A percentile compares a stretch with the other conserved stretches of the same genome.
These are phyloP conservation scores for Talaromyces sp. DNA, from an alignment of 2,329 filamentous ascomycete genomes.

Conservation along the genomic window DNA sequence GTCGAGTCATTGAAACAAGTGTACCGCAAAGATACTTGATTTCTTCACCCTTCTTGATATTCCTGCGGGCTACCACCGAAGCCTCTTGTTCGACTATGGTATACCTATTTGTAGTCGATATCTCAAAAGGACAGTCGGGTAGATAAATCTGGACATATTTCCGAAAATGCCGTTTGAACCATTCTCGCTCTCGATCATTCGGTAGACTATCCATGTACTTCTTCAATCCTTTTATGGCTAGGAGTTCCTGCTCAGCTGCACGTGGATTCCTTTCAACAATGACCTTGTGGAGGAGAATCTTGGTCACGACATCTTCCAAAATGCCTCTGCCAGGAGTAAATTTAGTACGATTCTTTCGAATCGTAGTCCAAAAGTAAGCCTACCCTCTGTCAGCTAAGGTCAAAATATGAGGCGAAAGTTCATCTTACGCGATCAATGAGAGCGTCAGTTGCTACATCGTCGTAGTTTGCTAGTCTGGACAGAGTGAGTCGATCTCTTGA, in stretches of 20 bases:
- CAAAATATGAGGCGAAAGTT: constrained; percentile 24
- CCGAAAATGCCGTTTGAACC: constrained; percentile 79
- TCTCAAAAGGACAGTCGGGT: constrained; percentile 91
- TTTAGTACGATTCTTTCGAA: constrained; percentile 86
- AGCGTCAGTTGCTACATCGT: constrained; percentile 92
- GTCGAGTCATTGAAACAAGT: constrained; percentile 84
- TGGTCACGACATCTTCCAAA: constrained; percentile 60
- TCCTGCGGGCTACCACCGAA: constrained; percentile 73
- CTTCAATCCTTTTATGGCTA: constrained; percentile 69
- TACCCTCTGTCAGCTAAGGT: constrained; percentile 37
- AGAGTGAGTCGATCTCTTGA: constrained; percentile 72
- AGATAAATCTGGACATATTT: constrained; percentile 92
- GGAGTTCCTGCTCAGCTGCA: constrained; percentile 67
- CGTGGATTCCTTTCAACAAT: constrained; percentile 70
- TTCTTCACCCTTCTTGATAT: constrained; percentile 75
- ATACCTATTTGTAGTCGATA: constrained; percentile 90
- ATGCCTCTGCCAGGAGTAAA: constrained; percentile 83
- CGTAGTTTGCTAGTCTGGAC: constrained; percentile 84
- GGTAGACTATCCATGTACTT: constrained; percentile 67
- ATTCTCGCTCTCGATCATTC: constrained; percentile 75
- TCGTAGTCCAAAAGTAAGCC: constrained; percentile 95
- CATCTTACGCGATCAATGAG: constrained; percentile 83
- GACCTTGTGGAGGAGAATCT: constrained; percentile 61
- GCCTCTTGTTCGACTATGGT: constrained; percentile 89
- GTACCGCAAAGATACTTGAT: constrained; percentile 91